Evolutionary conservation across 208 protist species (phyloP).

Genomic region (Herpetomonas tarakana): DNA sequence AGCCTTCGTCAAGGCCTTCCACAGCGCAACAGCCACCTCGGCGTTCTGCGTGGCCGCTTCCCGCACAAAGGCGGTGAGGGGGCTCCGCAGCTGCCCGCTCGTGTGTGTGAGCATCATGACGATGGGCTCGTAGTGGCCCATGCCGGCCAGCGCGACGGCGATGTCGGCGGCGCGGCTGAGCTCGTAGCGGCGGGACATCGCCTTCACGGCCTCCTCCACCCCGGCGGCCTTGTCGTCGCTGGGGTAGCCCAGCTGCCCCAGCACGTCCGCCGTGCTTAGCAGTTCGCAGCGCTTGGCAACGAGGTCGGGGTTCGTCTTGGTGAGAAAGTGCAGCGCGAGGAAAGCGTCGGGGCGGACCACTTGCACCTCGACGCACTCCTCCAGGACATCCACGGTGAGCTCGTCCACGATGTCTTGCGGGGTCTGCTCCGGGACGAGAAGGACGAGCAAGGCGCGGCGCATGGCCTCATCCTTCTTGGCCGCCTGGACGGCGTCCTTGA

Average conservation of each 20-base stretch:
- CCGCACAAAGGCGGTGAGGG: conserved; percentile 23
- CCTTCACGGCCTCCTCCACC: conserved; percentile 3
- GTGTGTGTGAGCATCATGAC: conserved; percentile 70
- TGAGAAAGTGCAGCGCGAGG: conserved; percentile 54
- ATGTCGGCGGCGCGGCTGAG: conserved; percentile 42
- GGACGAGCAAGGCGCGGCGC: conserved; percentile 65
- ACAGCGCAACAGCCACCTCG: conserved; percentile 38
- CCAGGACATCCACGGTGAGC: conserved; percentile 45
- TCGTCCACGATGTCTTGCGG: conserved; percentile 30
- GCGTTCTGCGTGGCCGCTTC: conserved; percentile 22
- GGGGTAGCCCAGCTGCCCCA: conserved; percentile 41
- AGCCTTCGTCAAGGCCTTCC: conserved; percentile 47
- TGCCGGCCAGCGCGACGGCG: conserved; percentile 51
- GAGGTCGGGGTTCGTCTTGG: background rate
- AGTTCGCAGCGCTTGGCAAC: conserved; percentile 19
- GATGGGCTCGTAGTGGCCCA: conserved; percentile 41
- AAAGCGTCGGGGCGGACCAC: conserved; percentile 83
- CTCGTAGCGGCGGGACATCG: conserved; percentile 22
- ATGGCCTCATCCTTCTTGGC: conserved; percentile 50
- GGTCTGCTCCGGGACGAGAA: conserved; percentile 33
- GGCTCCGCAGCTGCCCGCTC: conserved; percentile 47
- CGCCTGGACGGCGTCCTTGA: conserved; percentile 48
- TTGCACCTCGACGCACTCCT: conserved; percentile 72
- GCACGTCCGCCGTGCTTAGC: conserved; percentile 60
- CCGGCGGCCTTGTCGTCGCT: conserved; percentile 10